These are phyloP conservation scores for Mortierella sp. DNA, from an alignment of 371 early-diverging fungal genomes.

Conservation along the genomic window DNA sequence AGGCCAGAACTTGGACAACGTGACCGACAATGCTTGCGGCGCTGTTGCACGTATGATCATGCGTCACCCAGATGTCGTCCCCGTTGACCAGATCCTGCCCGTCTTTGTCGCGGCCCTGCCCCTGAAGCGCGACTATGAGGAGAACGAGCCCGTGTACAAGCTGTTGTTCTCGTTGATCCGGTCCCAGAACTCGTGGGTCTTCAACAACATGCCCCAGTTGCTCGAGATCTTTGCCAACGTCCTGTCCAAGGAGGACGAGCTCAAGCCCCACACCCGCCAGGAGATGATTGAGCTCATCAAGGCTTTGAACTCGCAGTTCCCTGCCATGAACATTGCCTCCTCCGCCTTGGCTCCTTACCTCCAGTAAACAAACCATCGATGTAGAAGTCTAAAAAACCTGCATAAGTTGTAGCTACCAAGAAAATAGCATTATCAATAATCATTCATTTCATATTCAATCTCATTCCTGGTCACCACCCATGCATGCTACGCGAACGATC, in stretches of 20 bases:
- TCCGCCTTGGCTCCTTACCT: slow-evolving; percentile 35
- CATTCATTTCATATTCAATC: no score
- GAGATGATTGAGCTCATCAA: slow-evolving; percentile 71
- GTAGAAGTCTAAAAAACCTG: no score
- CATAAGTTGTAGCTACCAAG: no score
- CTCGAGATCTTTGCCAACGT: slow-evolving; percentile 37
- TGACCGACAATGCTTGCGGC: slow-evolving; percentile 91
- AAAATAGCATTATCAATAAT: no score
- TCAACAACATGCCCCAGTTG: slow-evolving; percentile 34
- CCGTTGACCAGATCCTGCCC: slow-evolving; percentile 77
- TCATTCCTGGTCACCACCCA: not conserved
- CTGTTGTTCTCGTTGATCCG: slow-evolving; percentile 77
- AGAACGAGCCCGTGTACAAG: slow-evolving; percentile 85
- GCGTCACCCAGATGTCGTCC: slow-evolving; percentile 76
- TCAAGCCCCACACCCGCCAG: slow-evolving; percentile 65
- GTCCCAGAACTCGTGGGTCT: slow-evolving; percentile 66
- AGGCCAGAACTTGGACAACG: slow-evolving; percentile 71
- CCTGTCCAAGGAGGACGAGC: slow-evolving; percentile 64
- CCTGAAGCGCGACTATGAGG: slow-evolving; percentile 83
- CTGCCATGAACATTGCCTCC: slow-evolving; percentile 40
- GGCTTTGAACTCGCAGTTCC: slow-evolving; percentile 46
- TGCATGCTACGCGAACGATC: no score
- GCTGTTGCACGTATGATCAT: slow-evolving; percentile 88
- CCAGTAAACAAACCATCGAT: no score
- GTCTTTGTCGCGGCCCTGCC: slow-evolving; percentile 79